A percentile compares a stretch with the other conserved stretches of the same genome.
phyloP scores from a whole-genome alignment of 139 green algal genomes.

The Coelastrella sp. region DNA sequence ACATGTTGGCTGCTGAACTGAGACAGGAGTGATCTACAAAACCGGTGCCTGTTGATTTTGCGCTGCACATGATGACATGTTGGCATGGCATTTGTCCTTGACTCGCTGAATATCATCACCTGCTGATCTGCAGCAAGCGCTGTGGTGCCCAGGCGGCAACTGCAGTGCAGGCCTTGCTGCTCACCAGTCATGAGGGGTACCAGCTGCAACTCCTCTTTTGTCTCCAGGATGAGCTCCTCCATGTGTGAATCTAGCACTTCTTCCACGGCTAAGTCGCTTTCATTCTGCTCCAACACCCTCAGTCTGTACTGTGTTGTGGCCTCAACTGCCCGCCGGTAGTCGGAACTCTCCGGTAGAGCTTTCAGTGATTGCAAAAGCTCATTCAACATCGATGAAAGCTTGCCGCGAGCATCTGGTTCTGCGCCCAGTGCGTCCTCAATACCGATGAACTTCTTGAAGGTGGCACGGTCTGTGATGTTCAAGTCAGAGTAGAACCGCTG shows the following conservation, averaged over 20 bases:
- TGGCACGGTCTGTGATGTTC: constrained; percentile 42
- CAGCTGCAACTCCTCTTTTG: constrained; percentile 59
- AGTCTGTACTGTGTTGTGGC: constrained; percentile 59
- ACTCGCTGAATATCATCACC: neutral
- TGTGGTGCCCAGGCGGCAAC: constrained; percentile 36
- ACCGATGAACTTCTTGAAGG: constrained; percentile 50
- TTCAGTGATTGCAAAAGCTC: constrained; percentile 1
- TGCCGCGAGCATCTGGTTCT: constrained; percentile 22
- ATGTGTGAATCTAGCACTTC: constrained; percentile 70
- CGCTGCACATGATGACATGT: no score
- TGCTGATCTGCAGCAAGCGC: neutral
- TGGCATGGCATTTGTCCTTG: no score
- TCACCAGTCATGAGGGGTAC: constrained; percentile 59
- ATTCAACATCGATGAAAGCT: constrained; percentile 18
- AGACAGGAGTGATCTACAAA: no score
- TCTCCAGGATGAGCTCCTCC: constrained; percentile 70
- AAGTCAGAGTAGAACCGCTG: constrained; percentile 12
- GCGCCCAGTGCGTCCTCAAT: constrained; percentile 39
- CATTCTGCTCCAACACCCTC: constrained; percentile 63
- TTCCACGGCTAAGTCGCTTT: constrained; percentile 63
- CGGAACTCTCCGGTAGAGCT: constrained; percentile 49
- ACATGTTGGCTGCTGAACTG: neutral
- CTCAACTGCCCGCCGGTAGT: constrained; percentile 65
- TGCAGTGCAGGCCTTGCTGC: neutral
- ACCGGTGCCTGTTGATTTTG: no score